phyloP scores from a whole-genome alignment of 2,329 filamentous ascomycete species.

The Shiraia sp. region DNA sequence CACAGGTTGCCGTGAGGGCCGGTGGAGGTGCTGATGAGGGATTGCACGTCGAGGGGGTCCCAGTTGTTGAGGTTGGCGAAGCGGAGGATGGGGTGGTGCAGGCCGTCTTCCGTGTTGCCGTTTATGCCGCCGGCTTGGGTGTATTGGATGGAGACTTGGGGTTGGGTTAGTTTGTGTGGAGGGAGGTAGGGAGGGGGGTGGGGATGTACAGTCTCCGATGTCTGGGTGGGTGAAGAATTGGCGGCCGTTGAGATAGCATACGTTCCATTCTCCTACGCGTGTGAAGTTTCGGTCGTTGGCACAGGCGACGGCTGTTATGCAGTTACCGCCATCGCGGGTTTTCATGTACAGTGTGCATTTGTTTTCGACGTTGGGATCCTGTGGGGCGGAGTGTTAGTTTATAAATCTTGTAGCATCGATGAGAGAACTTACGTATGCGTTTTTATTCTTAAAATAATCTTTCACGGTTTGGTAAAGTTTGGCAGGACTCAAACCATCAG shows the following conservation, averaged over 20 bases:
- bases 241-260: constrained; percentile 2
- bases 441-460: not conserved
- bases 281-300: not conserved
- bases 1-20: constrained; percentile 4
- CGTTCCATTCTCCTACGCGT: constrained; percentile 1
- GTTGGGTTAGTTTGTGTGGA: too few relatives aligned
- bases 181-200: not conserved
- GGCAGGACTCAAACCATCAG: not conserved
- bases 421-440: constrained; percentile 1
- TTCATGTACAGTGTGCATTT: constrained; percentile 1
- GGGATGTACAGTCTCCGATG: constrained; percentile 1
- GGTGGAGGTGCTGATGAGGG: not conserved
- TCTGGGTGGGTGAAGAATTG: constrained; percentile 6
- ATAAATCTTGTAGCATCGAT: not conserved
- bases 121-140: constrained; percentile 3
- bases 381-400: not conserved
- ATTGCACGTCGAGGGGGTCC: constrained; percentile 1
- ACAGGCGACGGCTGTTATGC: not conserved
- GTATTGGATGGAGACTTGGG: constrained; percentile 1
- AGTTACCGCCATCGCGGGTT: not conserved
- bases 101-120: constrained; percentile 5
- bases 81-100: constrained; percentile 2
- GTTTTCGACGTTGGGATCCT: constrained; percentile 2
- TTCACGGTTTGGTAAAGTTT: constrained; percentile 1
- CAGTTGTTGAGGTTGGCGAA: constrained; percentile 4